phyloP scores from a whole-genome alignment of 495 filamentous ascomycete species.

The Pseudoneurospora amorphoporcata region DNA sequence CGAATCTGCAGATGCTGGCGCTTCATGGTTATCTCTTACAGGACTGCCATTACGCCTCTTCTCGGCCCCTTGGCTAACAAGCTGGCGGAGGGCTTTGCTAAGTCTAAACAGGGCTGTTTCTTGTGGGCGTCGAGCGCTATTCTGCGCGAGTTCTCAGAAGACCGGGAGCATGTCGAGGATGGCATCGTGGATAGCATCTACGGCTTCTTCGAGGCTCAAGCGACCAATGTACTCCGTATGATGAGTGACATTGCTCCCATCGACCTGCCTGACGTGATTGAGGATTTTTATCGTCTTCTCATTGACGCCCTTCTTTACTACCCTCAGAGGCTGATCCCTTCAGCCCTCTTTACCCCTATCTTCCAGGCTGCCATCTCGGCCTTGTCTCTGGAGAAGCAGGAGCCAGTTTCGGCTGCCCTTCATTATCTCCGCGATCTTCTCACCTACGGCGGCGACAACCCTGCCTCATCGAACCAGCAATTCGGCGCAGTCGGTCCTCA shows the following conservation, averaged over 20 bases:
- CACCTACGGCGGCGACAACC: slow-evolving; percentile 70
- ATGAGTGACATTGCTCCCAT: slow-evolving; percentile 78
- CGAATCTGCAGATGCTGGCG: slow-evolving; percentile 90
- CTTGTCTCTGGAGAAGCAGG: slow-evolving; percentile 76
- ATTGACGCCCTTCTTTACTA: slow-evolving; percentile 89
- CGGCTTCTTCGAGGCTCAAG: slow-evolving; percentile 88
- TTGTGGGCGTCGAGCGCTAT: slow-evolving; percentile 94
- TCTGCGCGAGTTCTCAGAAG: slow-evolving; percentile 86
- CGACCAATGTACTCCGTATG: slow-evolving; percentile 72
- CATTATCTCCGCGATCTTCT: slow-evolving; percentile 92
- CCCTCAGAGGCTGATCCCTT: slow-evolving; percentile 68
- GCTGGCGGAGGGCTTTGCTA: slow-evolving; percentile 71
- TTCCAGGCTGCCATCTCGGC: slow-evolving; percentile 79
- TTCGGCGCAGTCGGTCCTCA: slow-evolving; percentile 41
- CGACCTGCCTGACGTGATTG: slow-evolving; percentile 93
- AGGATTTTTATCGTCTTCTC: slow-evolving; percentile 93
- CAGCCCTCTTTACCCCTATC: slow-evolving; percentile 65
- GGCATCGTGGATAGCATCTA: slow-evolving; percentile 84
- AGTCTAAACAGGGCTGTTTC: slow-evolving; percentile 89
- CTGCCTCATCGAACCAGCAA: slow-evolving; percentile 58
- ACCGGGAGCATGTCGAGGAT: slow-evolving; percentile 70
- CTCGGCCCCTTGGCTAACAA: slow-evolving; percentile 79
- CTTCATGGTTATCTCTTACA: slow-evolving; percentile 90
- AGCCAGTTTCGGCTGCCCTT: slow-evolving; percentile 80
- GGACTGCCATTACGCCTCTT: slow-evolving; percentile 77